Conservation (phyloP, 495 filamentous ascomycete genomes). For the Neurospora sp. region DNA sequence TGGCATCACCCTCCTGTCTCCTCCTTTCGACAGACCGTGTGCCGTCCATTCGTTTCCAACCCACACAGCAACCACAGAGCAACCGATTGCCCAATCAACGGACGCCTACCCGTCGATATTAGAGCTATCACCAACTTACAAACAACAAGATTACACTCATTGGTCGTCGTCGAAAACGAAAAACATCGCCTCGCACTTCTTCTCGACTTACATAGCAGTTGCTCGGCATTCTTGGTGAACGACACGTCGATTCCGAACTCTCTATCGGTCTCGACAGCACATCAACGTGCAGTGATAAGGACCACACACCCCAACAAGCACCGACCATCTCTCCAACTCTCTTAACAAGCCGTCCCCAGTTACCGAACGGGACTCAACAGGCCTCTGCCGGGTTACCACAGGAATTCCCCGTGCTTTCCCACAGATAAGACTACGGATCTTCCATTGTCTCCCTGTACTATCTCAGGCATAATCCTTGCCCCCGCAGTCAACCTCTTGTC, state of each 20-base stretch:
- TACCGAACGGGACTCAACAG: neutral
- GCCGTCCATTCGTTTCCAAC: neutral
- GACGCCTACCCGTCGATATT: neutral
- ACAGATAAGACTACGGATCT: neutral
- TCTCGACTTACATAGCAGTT: neutral
- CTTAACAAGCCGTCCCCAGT: neutral
- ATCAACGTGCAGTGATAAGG: neutral
- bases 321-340: neutral
- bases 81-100: neutral
- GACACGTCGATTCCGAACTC: neutral
- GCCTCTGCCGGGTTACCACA: neutral
- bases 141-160: neutral
- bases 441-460: neutral
- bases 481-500: neutral
- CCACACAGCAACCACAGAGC: neutral
- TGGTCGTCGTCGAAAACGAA: neutral
- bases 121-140: neutral
- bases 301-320: neutral
- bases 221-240: neutral
- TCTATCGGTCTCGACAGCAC: neutral
- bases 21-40: neutral
- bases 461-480: neutral
- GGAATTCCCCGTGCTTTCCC: neutral
- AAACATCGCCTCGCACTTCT: neutral
- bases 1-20: neutral